A percentile compares a stretch with the other conserved stretches of the same genome.
Conservation (phyloP, 306 rosid species). For the Begonia peltatifolia region DNA sequence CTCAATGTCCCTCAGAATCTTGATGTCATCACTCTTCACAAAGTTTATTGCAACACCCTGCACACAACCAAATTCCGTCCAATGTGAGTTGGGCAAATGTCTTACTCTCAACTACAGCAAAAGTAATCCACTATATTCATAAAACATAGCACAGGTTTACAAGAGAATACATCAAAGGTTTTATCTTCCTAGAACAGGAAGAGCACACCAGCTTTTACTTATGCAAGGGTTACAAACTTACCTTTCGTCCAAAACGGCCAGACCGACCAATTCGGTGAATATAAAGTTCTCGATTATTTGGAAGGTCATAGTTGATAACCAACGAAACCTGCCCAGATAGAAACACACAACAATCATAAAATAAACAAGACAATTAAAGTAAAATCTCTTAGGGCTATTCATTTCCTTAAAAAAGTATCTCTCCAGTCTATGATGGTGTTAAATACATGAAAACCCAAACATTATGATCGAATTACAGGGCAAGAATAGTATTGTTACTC, state of each 20-base stretch:
- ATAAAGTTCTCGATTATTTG: constrained; percentile 94
- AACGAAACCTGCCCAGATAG: constrained; percentile 55
- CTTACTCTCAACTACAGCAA: not conserved
- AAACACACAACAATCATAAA: constrained; percentile 2
- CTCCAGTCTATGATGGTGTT: too few species aligned
- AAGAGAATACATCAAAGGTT: too few species aligned
- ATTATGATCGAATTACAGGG: too few species aligned
- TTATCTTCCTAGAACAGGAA: too few species aligned
- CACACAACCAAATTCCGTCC: constrained; percentile 10
- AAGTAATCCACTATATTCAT: not conserved
- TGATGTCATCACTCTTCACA: constrained; percentile 91
- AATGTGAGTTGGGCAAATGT: not conserved
- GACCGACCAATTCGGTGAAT: constrained; percentile 97
- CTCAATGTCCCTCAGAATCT: constrained; percentile 87
- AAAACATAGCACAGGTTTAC: too few species aligned
- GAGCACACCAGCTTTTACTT: too few species aligned
- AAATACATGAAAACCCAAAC: too few species aligned
- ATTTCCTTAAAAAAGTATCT: too few species aligned
- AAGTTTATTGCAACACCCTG: constrained; percentile 99
- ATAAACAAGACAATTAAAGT: not conserved
- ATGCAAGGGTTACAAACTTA: constrained; percentile 10
- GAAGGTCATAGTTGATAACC: constrained; percentile 92
- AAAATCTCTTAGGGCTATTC: too few species aligned
- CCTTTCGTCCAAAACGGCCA: constrained; percentile 99
- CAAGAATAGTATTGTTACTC: too few species aligned